These are phyloP conservation scores for Chamaenerion angustifolium DNA, from an alignment of 345 rosid genomes.

Conservation along the genomic window DNA sequence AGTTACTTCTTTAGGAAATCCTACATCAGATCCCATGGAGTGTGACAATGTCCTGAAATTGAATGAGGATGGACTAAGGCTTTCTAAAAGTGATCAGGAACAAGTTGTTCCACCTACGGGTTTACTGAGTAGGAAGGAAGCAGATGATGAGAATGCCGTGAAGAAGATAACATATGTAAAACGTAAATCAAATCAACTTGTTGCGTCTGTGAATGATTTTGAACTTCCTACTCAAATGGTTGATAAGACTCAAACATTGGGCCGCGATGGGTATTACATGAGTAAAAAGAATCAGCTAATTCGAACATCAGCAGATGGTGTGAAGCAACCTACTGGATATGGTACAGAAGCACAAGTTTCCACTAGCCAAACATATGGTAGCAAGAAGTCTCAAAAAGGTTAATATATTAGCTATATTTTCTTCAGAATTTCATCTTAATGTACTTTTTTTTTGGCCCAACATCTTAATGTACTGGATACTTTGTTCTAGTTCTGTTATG, in stretches of 20 bases:
- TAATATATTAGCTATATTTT: no score
- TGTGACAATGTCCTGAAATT: conserved; percentile 20
- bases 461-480: no score
- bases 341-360: no score
- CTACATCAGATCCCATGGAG: conserved; percentile 25
- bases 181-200: conserved; percentile 70
- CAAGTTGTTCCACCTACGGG: conserved; percentile 25
- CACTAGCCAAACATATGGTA: no score
- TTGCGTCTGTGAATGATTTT: conserved; percentile 46
- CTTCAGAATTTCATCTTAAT: no score
- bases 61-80: conserved; percentile 22
- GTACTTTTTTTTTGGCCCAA: no score
- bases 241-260: conserved; percentile 19
- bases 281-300: conserved; percentile 74
- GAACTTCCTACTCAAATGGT: conserved; percentile 16
- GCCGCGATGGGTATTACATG: conserved; percentile 66
- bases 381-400: no score
- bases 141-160: conserved; percentile 20
- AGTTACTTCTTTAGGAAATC: conserved; percentile 22
- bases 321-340: conserved; percentile 10
- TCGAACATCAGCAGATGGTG: conserved; percentile 42
- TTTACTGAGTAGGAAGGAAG: conserved; percentile 25
- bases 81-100: conserved; percentile 20
- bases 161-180: conserved; percentile 49
- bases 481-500: no score